phyloP scores from a whole-genome alignment of 768 basidiomycete species.

The Cystobasidium onofrii region DNA sequence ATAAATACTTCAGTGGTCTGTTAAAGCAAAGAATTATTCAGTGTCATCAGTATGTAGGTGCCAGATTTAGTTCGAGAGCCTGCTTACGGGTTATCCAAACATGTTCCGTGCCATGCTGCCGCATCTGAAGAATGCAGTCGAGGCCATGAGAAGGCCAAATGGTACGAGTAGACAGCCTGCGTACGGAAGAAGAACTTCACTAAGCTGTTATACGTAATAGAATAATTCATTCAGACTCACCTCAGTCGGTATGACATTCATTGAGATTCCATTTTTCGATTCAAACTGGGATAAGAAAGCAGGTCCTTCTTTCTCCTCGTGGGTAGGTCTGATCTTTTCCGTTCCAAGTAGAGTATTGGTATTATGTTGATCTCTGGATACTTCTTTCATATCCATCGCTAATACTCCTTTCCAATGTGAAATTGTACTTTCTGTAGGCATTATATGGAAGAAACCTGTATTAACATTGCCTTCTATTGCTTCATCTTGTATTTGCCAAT shows the following conservation, averaged over 20 bases:
- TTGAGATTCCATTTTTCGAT: background rate
- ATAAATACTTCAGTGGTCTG: background rate
- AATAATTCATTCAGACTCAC: background rate
- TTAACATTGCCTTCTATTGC: slow-evolving; percentile 24
- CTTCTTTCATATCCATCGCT: slow-evolving; percentile 17
- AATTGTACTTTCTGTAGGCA: background rate
- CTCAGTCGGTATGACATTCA: background rate
- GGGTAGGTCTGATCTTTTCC: background rate
- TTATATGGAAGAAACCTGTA: slow-evolving; percentile 28
- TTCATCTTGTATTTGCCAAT: slow-evolving; percentile 24
- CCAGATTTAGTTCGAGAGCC: background rate
- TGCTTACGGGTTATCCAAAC: slow-evolving; percentile 5
- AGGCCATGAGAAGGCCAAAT: slow-evolving; percentile 20
- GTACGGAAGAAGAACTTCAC: background rate
- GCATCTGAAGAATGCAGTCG: slow-evolving; percentile 4
- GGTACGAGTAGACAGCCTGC: slow-evolving; percentile 12
- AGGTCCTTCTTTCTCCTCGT: background rate
- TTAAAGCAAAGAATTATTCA: background rate
- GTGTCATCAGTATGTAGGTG: too few relatives aligned
- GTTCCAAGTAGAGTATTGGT: slow-evolving; percentile 20
- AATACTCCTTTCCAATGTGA: slow-evolving; percentile 22
- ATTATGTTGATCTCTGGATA: slow-evolving; percentile 20
- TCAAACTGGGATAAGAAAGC: background rate
- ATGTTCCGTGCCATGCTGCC: slow-evolving; percentile 19
- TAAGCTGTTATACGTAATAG: background rate